phyloP scores from a whole-genome alignment of 345 rosid genomes.

The Sisymbrium irio region DNA sequence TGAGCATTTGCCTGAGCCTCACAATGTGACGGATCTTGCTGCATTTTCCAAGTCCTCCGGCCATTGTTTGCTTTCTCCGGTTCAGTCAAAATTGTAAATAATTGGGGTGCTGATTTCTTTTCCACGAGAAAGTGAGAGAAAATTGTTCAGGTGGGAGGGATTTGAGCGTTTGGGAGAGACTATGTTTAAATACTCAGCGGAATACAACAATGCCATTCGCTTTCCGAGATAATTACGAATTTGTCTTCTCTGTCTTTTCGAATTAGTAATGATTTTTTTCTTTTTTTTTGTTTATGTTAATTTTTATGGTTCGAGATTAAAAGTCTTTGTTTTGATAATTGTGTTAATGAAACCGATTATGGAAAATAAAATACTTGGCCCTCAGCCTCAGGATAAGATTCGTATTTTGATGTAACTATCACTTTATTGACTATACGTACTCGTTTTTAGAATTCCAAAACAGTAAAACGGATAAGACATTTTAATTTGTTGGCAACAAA shows the following conservation, averaged over 20 bases:
- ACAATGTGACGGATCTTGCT: constrained; percentile 93
- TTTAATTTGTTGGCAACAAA: background rate
- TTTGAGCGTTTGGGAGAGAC: constrained; percentile 29
- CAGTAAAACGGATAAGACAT: constrained; percentile 6
- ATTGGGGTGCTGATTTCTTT: background rate
- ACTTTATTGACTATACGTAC: constrained; percentile 25
- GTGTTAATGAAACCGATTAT: constrained; percentile 11
- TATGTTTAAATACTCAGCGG: constrained; percentile 40
- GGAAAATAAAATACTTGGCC: background rate
- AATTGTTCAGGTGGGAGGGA: background rate
- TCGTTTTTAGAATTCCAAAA: background rate
- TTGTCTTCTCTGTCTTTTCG: constrained; percentile 14
- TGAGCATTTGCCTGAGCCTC: constrained; percentile 78
- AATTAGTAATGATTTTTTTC: background rate
- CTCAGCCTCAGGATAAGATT: constrained; percentile 10
- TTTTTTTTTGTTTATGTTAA: background rate
- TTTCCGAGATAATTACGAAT: constrained; percentile 42
- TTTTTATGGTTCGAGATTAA: constrained; percentile 12
- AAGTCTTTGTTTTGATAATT: constrained; percentile 17
- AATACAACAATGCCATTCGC: constrained; percentile 33
- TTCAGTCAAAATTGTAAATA: background rate
- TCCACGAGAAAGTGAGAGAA: background rate
- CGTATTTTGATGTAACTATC: constrained; percentile 19
- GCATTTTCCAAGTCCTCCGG: constrained; percentile 67
- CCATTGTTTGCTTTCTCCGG: constrained; percentile 39